A percentile compares a stretch with the other conserved stretches of the same genome.
Evolutionary conservation across 768 basidiomycete genomes (phyloP).

Genomic region (Boletus eberwhitei): DNA sequence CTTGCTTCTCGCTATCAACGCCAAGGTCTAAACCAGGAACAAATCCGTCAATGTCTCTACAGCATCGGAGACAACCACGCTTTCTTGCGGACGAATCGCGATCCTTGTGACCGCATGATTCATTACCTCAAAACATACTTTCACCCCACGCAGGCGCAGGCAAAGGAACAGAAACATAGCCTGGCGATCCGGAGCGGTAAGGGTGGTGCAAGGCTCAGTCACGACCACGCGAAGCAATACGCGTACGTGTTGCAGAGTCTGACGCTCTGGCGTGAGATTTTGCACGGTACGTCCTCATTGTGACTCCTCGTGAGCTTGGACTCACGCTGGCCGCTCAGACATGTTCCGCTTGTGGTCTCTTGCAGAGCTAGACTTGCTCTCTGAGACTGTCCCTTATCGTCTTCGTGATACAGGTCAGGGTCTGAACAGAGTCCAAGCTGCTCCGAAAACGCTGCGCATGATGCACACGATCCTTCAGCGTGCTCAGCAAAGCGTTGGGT

Average conservation of each 20-base stretch:
- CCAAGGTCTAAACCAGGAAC: constrained; percentile 58
- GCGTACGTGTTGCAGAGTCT: constrained; percentile 84
- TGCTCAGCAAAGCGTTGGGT: constrained; percentile 75
- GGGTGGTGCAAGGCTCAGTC: constrained; percentile 76
- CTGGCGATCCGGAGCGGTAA: constrained; percentile 80
- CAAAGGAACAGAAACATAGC: constrained; percentile 59
- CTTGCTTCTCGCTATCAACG: constrained; percentile 63
- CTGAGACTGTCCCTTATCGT: constrained; percentile 70
- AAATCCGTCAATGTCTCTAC: constrained; percentile 74
- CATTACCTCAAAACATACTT: constrained; percentile 70
- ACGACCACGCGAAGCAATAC: constrained; percentile 83
- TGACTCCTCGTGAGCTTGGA: neutral
- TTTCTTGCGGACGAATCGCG: constrained; percentile 80
- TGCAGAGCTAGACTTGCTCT: constrained; percentile 78
- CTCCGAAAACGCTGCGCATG: constrained; percentile 86
- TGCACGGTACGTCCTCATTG: constrained; percentile 55
- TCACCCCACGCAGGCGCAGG: constrained; percentile 65
- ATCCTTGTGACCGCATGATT: constrained; percentile 87
- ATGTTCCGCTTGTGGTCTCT: constrained; percentile 88
- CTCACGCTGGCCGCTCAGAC: constrained; percentile 41
- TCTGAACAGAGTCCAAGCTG: constrained; percentile 83
- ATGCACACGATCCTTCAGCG: constrained; percentile 86
- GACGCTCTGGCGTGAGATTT: constrained; percentile 82
- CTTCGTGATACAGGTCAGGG: constrained; percentile 88
- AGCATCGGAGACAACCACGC: constrained; percentile 90